Evolutionary conservation across 768 basidiomycete species (phyloP).

Genomic region (Kwoniella bestiolae): DNA sequence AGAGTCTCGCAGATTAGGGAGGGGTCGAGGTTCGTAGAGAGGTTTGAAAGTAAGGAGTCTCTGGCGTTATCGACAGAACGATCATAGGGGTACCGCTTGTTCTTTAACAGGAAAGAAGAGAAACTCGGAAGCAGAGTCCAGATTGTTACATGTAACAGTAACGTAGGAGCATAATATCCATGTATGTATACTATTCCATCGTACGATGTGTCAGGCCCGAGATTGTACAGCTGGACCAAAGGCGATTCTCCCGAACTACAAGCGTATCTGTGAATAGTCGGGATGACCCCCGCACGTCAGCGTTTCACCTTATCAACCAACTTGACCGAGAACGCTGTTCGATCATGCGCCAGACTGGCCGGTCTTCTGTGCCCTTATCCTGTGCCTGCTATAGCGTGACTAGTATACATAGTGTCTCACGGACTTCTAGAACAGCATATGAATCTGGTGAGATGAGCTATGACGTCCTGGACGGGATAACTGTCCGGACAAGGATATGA

Average conservation of each 20-base stretch:
- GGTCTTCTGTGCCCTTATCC: background rate
- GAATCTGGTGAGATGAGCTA: too few species aligned
- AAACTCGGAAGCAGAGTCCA: too few species aligned
- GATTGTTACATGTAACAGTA: too few species aligned
- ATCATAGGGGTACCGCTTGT: too few species aligned
- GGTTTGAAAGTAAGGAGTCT: constrained; percentile 24
- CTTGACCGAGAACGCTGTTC: background rate
- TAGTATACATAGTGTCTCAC: background rate
- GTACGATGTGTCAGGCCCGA: too few species aligned
- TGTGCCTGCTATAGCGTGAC: background rate
- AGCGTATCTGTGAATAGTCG: background rate
- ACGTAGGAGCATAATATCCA: too few species aligned
- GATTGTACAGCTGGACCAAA: background rate
- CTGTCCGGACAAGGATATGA: too few species aligned
- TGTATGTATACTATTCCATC: background rate
- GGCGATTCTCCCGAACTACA: background rate
- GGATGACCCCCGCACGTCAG: background rate
- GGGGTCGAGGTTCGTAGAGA: constrained; percentile 22
- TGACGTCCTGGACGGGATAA: too few species aligned
- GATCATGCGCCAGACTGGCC: background rate
- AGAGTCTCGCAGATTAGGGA: constrained; percentile 21
- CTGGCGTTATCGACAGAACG: constrained; percentile 7
- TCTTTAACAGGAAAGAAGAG: background rate
- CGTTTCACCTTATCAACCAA: background rate
- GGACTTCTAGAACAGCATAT: background rate